phyloP scores from a whole-genome alignment of 176 grass and related monocot species.

The Stipa capillata region DNA sequence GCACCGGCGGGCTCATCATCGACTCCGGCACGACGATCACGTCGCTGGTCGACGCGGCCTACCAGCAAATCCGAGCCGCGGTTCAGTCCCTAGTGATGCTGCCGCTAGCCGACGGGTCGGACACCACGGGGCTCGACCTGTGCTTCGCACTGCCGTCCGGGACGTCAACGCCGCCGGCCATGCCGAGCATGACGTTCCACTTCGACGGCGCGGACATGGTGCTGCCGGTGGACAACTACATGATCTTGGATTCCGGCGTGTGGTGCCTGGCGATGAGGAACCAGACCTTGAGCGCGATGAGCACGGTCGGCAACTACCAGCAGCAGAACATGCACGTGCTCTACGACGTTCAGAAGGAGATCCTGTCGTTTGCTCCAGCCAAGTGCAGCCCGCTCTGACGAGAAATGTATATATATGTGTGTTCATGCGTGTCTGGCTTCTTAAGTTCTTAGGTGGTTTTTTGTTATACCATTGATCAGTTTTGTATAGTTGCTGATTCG shows the following conservation, averaged over 20 bases:
- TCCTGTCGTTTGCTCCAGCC: conserved; percentile 44
- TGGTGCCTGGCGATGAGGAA: conserved; percentile 46
- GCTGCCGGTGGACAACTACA: conserved; percentile 47
- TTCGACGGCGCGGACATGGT: conserved; percentile 56
- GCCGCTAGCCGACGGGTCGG: conserved; percentile 4
- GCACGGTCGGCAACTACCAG: conserved; percentile 55
- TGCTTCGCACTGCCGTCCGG: conserved; percentile 37
- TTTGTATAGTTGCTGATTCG: too few species aligned
- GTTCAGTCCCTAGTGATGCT: conserved; percentile 27
- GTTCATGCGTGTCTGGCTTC: background rate
- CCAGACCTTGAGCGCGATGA: conserved; percentile 9
- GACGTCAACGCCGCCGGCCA: conserved; percentile 10
- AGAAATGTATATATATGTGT: background rate
- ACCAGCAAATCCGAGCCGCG: conserved; percentile 17
- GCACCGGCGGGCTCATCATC: conserved; percentile 56
- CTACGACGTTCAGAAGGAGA: conserved; percentile 43
- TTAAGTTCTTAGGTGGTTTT: too few species aligned
- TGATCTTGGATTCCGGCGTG: conserved; percentile 27
- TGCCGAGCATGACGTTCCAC: conserved; percentile 46
- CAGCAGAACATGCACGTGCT: conserved; percentile 73
- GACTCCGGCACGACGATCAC: conserved; percentile 67
- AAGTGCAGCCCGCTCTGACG: conserved; percentile 37
- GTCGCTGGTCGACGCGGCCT: conserved; percentile 18
- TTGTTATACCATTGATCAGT: too few species aligned
- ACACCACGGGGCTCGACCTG: conserved; percentile 26